phyloP scores from a whole-genome alignment of 2,329 filamentous ascomycete genomes.

The Berkeleyomyces rouxiae region DNA sequence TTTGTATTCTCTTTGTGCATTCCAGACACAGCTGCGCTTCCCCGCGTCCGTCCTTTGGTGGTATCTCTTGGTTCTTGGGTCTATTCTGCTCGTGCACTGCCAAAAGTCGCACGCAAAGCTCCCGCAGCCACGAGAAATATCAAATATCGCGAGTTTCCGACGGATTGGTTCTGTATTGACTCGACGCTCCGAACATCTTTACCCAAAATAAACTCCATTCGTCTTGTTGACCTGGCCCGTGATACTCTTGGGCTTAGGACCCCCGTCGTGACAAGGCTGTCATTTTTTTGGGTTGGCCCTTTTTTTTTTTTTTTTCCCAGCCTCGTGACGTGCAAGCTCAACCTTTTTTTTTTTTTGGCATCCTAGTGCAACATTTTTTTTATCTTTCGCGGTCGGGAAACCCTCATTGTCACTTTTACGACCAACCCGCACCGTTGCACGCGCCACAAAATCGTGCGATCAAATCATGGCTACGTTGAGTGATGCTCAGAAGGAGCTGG shows the following conservation, averaged over 20 bases:
- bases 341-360: slow-evolving; percentile 1
- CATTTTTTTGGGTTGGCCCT: not conserved
- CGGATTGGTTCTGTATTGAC: no score
- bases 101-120: no score
- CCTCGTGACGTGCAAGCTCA: slow-evolving; percentile 12
- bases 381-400: not conserved
- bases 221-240: no score
- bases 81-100: no score
- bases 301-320: slow-evolving; percentile 6
- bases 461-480: slow-evolving; percentile 21
- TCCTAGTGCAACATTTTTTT: slow-evolving; percentile 6
- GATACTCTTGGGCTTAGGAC: not conserved
- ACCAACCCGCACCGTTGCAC: not conserved
- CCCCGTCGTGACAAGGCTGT: slow-evolving; percentile 9
- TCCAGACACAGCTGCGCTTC: no score
- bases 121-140: no score
- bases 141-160: no score
- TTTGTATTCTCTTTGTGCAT: no score
- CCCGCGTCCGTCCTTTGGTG: no score
- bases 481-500: slow-evolving; percentile 40
- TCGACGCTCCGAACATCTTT: no score
- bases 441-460: not conserved
- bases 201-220: no score
- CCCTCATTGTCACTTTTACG: not conserved
- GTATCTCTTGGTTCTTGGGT: no score